These are phyloP conservation scores for Geotrichum europaeum DNA, from an alignment of 1,139 yeast species.

Conservation along the genomic window DNA sequence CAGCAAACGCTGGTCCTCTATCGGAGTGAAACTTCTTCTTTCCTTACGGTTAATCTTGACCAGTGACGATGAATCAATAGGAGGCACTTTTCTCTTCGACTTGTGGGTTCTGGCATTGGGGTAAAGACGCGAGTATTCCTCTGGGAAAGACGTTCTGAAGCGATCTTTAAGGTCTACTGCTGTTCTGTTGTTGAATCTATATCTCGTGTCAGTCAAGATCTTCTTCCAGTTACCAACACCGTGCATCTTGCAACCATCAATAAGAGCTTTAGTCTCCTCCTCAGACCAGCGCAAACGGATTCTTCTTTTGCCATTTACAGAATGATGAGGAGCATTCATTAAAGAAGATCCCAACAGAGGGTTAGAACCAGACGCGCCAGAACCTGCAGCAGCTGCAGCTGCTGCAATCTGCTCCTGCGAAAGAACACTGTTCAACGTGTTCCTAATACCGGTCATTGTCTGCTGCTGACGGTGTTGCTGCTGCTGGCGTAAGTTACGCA, in stretches of 20 bases:
- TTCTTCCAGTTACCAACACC: constrained; percentile 46
- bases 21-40: constrained; percentile 48
- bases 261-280: constrained; percentile 38
- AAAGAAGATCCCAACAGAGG: constrained; percentile 1
- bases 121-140: constrained; percentile 40
- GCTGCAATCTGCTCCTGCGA: constrained; percentile 6
- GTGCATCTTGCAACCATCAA: constrained; percentile 40
- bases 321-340: constrained; percentile 17
- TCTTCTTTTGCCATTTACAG: constrained; percentile 28
- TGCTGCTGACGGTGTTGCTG: constrained; percentile 11
- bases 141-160: constrained; percentile 42
- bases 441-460: constrained; percentile 1
- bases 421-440: background rate
- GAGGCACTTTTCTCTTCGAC: constrained; percentile 27
- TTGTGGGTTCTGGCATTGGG: constrained; percentile 43
- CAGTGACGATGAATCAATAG: constrained; percentile 22
- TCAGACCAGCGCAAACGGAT: constrained; percentile 39
- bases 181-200: constrained; percentile 40
- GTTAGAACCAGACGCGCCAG: background rate
- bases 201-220: constrained; percentile 38
- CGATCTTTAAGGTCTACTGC: constrained; percentile 41
- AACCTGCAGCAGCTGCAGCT: constrained; percentile 4
- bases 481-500: constrained; percentile 4
- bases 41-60: constrained; percentile 41
- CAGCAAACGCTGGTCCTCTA: constrained; percentile 67